Evolutionary conservation across 257 asterid genomes (phyloP).

Genomic region (Galeopsis tetrahit): DNA sequence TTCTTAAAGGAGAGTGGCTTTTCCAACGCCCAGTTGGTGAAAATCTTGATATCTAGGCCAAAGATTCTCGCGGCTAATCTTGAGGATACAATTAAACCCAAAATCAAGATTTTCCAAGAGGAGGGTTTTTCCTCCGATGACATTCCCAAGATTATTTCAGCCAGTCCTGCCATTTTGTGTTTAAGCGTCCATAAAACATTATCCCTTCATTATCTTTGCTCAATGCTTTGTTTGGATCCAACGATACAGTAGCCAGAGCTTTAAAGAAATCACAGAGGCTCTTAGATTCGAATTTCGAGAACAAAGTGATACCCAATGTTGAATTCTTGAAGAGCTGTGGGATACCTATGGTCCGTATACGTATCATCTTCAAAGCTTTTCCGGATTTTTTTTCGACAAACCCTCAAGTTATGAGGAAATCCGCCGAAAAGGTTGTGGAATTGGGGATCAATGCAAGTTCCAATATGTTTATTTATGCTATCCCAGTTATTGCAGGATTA

Average conservation of each 20-base stretch:
- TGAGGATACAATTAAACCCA: background rate
- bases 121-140: background rate
- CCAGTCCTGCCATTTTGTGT: background rate
- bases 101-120: background rate
- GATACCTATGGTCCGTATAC: background rate
- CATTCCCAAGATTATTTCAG: background rate
- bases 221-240: background rate
- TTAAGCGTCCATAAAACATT: background rate
- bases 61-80: background rate
- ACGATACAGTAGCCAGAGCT: background rate
- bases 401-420: background rate
- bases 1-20: background rate
- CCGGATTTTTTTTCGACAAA: background rate
- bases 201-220: background rate
- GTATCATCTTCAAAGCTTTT: background rate
- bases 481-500: background rate
- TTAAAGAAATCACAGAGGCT: background rate
- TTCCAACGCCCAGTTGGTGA: background rate
- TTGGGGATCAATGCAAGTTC: background rate
- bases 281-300: background rate
- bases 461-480: background rate
- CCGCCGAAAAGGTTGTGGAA: background rate
- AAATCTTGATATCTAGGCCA: background rate
- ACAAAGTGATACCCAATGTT: background rate
- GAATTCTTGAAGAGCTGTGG: conserved; percentile 24